Evolutionary conservation across 441 rosid genomes (phyloP).

Genomic region (Brassica balearica): DNA sequence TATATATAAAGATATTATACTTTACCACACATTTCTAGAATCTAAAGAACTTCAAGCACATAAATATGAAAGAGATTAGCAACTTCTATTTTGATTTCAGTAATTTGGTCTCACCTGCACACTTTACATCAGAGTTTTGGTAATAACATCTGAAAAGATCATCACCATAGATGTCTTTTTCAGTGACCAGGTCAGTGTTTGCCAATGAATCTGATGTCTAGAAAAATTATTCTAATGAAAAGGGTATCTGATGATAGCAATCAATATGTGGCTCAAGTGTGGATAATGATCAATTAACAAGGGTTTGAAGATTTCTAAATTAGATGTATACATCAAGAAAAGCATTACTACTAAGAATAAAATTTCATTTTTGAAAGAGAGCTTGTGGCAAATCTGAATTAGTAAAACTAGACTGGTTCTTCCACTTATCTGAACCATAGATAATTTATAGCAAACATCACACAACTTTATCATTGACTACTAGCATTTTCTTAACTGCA

Average conservation of each 20-base stretch:
- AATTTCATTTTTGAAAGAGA: neutral
- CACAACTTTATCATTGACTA: conserved; percentile 35
- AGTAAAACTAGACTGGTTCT: conserved; percentile 43
- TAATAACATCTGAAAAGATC: neutral
- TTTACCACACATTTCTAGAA: neutral
- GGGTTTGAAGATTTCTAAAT: conserved; percentile 22
- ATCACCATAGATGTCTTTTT: neutral
- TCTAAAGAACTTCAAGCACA: conserved; percentile 21
- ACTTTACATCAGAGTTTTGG: neutral
- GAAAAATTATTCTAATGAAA: neutral
- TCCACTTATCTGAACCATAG: conserved; percentile 30
- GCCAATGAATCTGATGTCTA: neutral
- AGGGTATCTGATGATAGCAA: neutral
- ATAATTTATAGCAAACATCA: conserved; percentile 9
- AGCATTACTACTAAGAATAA: neutral
- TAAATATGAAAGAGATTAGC: conserved; percentile 1
- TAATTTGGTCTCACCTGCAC: neutral
- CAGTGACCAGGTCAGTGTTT: neutral
- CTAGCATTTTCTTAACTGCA: conserved; percentile 10
- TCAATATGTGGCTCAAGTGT: conserved; percentile 16
- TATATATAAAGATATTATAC: too few species aligned
- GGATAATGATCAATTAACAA: conserved; percentile 8
- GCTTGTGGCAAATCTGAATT: conserved; percentile 25
- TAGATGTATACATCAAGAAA: conserved; percentile 15
- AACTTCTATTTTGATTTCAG: conserved; percentile 2